Evolutionary conservation across 257 asterid species (phyloP), one percentile per base, ranked within the genome.

Genomic region (Salvia miltiorrhiza): DNA sequence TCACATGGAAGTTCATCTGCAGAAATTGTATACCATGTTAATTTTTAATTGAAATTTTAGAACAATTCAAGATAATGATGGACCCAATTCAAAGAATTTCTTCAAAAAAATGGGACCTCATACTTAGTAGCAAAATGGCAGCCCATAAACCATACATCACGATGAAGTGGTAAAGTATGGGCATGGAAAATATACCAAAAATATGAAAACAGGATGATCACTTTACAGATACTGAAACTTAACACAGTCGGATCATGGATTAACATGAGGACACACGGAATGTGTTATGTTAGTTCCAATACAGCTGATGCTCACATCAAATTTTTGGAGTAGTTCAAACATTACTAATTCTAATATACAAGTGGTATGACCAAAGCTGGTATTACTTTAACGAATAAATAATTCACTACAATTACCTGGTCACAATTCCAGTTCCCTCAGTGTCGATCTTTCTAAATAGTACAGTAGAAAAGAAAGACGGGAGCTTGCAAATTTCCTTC

Each of bases 401-500:
- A 17, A 11, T 19, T 5, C 9, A 43, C 19, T 32, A 55, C 20
- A 65, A 62, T 59, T 85, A 94, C 99, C 97, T 88, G 82, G 97
- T 89, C 53, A 94, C 85, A 47, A 82, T 68, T 61, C 99, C 97
- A 53, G 84, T 80, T 70, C 83, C 67, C 72, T 78, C 84, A 33
- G 79, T 78, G 69, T 94, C 99, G n/a, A 91, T 94, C 85, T 82
- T 91, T 77, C 81, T 85, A 77, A 94, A 94, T 73, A 94, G 90
- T 32, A 79, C 85, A 55, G 88, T 41, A 49, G 99, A 94, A 82
- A 91, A 91, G 93, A 94, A 94, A 28, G 99, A 91, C 1, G 99
- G 99, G 33, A 94, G 97, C 95, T 94, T 94, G 90, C 99, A 94
- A 24, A 94, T 83, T 76, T 94, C 99, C 81, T 91, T 89, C 1